A percentile compares a stretch with the other conserved stretches of the same genome.
phyloP scores from a whole-genome alignment of 2,329 filamentous ascomycete species.

The Cladophialophora immunda region DNA sequence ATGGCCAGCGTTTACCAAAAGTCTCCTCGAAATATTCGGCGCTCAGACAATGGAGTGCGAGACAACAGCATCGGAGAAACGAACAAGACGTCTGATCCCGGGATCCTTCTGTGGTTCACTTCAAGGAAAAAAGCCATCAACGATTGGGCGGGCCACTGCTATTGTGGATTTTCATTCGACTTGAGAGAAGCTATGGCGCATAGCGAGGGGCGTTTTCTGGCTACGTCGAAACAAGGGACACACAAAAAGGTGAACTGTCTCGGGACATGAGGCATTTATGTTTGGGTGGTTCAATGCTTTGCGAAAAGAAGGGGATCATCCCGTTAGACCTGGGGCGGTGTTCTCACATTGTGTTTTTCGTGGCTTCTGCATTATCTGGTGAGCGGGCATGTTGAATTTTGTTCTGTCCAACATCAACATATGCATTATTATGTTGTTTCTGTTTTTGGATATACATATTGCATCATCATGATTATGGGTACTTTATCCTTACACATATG shows the following conservation, averaged over 20 bases:
- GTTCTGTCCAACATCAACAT: neutral
- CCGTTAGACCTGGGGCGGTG: neutral
- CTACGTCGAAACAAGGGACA: neutral
- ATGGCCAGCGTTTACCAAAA: neutral
- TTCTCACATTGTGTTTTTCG: neutral
- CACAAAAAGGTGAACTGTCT: neutral
- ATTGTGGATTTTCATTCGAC: neutral
- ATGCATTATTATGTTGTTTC: neutral
- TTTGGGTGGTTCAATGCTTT: neutral
- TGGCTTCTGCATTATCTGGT: neutral
- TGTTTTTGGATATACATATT: neutral
- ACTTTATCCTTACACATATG: neutral
- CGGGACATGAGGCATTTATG: neutral
- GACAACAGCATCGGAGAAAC: neutral
- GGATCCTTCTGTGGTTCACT: neutral
- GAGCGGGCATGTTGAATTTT: neutral
- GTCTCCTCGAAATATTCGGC: neutral
- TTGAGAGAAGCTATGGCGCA: neutral
- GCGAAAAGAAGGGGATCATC: neutral
- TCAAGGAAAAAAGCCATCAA: neutral
- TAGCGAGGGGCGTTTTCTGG: neutral
- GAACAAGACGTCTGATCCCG: neutral
- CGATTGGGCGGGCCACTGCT: neutral
- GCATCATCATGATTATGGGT: neutral
- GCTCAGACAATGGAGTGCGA: neutral